Base-by-base conservation (phyloP, 2,329 filamentous ascomycete genomes). In the Sporothrix protearum region DNA sequence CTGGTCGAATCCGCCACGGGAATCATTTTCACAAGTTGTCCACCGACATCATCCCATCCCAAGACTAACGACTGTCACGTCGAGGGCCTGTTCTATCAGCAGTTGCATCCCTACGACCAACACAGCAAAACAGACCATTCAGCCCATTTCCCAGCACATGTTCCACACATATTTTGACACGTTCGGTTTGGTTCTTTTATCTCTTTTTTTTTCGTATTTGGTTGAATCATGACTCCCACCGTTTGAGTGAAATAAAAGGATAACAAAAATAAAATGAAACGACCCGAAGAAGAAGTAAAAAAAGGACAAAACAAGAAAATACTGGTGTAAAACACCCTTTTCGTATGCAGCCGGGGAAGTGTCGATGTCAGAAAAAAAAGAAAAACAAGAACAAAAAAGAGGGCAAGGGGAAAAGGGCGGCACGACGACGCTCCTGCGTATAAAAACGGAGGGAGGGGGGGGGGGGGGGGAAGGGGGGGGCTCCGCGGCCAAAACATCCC, bases 131-230 rank as follows among this genome's bases (percentile, higher is more conserved):
- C n/a, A n/a, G n/a, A n/a, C n/a, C n/a, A n/a, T n/a, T n/a, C n/a
- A n/a, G n/a, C n/a, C n/a, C n/a, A n/a, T n/a, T n/a, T n/a, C n/a
- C n/a, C n/a, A n/a, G n/a, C 33, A 36, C 33, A 36, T 36, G 33
- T 8, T 14, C 5, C n/a, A 10, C 19, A 51, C 64, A 9, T 9
- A 12, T 25, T 16, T 16, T 6, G 5, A 16, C 39, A 30, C 25
- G n/a, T 19, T 4, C n/a, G 30, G 19, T 67, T 9, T 51, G 25
- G 45, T 36, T 36, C 49, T 68, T 68, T 55, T 68, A 39, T 55
- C 49, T 68, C 49, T 57, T 69, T 69, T 67, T 71, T 71, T 67
- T 71, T 71, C 59, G 36, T 68, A 53, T 71, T 71, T 71, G 30
- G 59, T 39, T 59, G 33, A 45, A 53, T 70, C 69, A 64, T 70